Evolutionary conservation across 2,329 filamentous ascomycete genomes (phyloP).

Genomic region (Albifimbria verrucaria): DNA sequence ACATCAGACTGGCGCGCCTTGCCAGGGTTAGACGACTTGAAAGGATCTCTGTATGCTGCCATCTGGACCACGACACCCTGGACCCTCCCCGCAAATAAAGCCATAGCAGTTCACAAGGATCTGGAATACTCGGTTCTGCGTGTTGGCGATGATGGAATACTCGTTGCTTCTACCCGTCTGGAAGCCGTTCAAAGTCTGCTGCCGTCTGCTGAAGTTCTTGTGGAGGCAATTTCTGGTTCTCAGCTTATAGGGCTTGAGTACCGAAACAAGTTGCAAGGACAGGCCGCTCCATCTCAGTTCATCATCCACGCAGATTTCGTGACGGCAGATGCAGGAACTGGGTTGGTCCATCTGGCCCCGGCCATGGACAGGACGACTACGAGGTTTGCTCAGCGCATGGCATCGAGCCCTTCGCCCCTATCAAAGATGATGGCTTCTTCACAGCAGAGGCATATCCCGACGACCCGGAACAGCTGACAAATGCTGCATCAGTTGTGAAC

Average conservation of each 20-base stretch:
- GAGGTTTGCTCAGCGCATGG: constrained; percentile 69
- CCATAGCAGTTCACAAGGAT: constrained; percentile 75
- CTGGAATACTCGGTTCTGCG: constrained; percentile 70
- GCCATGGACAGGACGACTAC: constrained; percentile 97
- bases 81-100: constrained; percentile 91
- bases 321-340: constrained; percentile 83
- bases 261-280: constrained; percentile 64
- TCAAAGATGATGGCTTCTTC: constrained; percentile 78
- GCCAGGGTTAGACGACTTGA: constrained; percentile 33
- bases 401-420: constrained; percentile 75
- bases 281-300: constrained; percentile 55
- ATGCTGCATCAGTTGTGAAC: constrained; percentile 67
- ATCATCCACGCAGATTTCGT: constrained; percentile 88
- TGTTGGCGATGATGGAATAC: constrained; percentile 53
- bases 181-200: constrained; percentile 51
- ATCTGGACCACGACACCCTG: constrained; percentile 99
- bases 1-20: constrained; percentile 32
- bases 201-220: constrained; percentile 51
- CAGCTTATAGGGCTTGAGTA: constrained; percentile 67
- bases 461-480: constrained; percentile 60
- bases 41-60: constrained; percentile 65
- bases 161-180: constrained; percentile 71
- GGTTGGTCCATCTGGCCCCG: constrained; percentile 94
- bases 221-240: constrained; percentile 58
- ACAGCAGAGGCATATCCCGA: constrained; percentile 75